Evolutionary conservation across 192 early-diverging fungal species (phyloP), one percentile per base, ranked within the genome.

Genomic region (Endogone sp.): DNA sequence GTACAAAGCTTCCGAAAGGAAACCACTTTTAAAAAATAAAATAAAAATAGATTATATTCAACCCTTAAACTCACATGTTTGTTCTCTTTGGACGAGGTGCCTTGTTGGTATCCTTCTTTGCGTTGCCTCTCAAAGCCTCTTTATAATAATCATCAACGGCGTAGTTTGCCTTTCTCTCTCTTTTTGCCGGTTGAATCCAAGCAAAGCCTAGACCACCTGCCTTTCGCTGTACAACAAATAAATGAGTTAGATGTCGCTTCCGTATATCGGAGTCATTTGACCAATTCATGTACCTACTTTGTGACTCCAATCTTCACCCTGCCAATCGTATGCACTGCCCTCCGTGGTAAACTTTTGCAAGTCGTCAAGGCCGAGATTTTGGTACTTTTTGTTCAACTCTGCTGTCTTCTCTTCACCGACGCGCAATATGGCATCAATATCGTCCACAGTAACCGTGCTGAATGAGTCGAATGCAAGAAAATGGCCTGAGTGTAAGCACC

Each of bases 131-230:
- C 44, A 97, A 77, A 2, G 92, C 91, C 72, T 95, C 93, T 71
- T 91, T 92, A 68, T 94, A 97, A 76, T 95, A 97, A 74, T 95
- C 92, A 66, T 97, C 93, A 0, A 97, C 88, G 0, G 90, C 89
- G 73, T 97, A 97, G 76, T 92, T 95, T 29, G 86, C 91, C 75
- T 95, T 95, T 63, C 94, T 89, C 81, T 98, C 95, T 62, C 96
- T 84, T 78, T 99, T 97, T 29, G 92, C 89, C 1, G 96, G 97
- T 66, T 93, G 91, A 61, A 98, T 93, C 97, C 97, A 99, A 61
- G 66, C 74, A 23, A 92, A 82, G n/a, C 87, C 81, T 31, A 75
- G 77, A 11, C 79, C 81, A 27, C 84, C 84, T 25, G 79, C 83
- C 68, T 87, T 88, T 27, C 83, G 67, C 71, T 81, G 60, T 13